phyloP scores from a whole-genome alignment of 2,329 filamentous ascomycete species.

The Cladophialophora chaetospira region DNA sequence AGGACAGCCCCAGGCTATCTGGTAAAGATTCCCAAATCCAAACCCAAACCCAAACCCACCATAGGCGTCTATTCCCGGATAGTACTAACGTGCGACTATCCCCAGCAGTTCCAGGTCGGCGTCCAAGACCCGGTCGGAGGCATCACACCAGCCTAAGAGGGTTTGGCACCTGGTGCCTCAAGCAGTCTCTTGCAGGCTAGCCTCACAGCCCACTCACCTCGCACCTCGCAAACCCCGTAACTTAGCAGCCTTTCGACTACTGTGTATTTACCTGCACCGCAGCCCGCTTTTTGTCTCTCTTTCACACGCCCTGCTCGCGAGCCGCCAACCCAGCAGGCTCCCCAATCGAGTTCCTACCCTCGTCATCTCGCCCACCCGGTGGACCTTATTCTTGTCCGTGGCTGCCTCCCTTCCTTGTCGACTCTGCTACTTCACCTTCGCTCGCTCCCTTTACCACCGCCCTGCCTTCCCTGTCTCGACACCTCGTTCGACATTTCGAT shows the following conservation, averaged over 20 bases:
- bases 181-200: slow-evolving; percentile 4
- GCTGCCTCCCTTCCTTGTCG: slow-evolving; percentile 14
- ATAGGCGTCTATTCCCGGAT: slow-evolving; percentile 7
- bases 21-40: slow-evolving; percentile 11
- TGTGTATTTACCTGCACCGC: slow-evolving; percentile 2
- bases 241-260: slow-evolving; percentile 3
- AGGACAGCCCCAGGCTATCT: slow-evolving; percentile 4
- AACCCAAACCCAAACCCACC: not conserved
- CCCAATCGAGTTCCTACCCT: slow-evolving; percentile 20
- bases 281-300: slow-evolving; percentile 17
- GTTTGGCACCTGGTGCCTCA: not conserved
- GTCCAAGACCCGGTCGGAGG: slow-evolving; percentile 12
- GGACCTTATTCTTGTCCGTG: slow-evolving; percentile 22
- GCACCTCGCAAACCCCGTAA: too few species aligned
- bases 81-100: not conserved
- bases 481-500: slow-evolving; percentile 4
- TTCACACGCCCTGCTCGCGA: slow-evolving; percentile 4
- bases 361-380: slow-evolving; percentile 24
- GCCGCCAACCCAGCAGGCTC: slow-evolving; percentile 9
- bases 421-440: slow-evolving; percentile 18
- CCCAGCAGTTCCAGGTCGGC: slow-evolving; percentile 7
- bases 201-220: slow-evolving; percentile 10
- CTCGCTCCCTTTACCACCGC: slow-evolving; percentile 12
- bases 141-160: slow-evolving; percentile 9
- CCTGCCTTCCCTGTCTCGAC: slow-evolving; percentile 12